Evolutionary conservation across 768 basidiomycete genomes (phyloP).

Genomic region (Cyclocybe cylindracea): DNA sequence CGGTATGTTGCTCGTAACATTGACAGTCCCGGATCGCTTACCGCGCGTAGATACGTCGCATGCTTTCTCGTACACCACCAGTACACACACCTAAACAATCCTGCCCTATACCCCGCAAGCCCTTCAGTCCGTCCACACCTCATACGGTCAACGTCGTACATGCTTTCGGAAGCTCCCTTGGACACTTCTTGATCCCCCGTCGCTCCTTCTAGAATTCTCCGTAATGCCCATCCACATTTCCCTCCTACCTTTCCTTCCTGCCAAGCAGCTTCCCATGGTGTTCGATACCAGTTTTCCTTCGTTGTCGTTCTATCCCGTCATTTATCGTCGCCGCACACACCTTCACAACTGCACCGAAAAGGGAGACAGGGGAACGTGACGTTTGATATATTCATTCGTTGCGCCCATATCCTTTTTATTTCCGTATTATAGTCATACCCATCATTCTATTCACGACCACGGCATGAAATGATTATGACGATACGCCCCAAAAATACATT

Average conservation of each 20-base stretch:
- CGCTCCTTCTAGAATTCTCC: constrained; percentile 6
- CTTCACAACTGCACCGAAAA: constrained; percentile 8
- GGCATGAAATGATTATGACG: constrained; percentile 25
- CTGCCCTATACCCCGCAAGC: constrained; percentile 16
- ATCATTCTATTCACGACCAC: constrained; percentile 22
- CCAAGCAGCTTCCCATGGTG: neutral
- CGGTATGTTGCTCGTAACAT: neutral
- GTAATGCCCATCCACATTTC: constrained; percentile 15
- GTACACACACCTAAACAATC: constrained; percentile 14
- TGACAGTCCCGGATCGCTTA: too few relatives aligned
- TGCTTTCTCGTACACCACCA: neutral
- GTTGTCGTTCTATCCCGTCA: too few relatives aligned
- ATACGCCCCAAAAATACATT: constrained; percentile 16
- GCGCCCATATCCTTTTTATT: constrained; percentile 13
- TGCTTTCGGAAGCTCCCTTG: constrained; percentile 6
- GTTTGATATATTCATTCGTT: neutral
- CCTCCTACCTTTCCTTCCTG: neutral
- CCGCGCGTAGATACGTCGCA: too few relatives aligned
- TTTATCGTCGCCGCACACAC: neutral
- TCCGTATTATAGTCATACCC: constrained; percentile 15
- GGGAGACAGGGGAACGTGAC: constrained; percentile 6
- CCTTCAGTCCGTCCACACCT: constrained; percentile 4
- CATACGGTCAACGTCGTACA: constrained; percentile 1
- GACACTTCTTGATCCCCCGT: constrained; percentile 5
- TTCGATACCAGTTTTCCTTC: neutral